These are phyloP conservation scores for Brassica hybrid DNA, from an alignment of 441 rosid genomes.

Conservation along the genomic window DNA sequence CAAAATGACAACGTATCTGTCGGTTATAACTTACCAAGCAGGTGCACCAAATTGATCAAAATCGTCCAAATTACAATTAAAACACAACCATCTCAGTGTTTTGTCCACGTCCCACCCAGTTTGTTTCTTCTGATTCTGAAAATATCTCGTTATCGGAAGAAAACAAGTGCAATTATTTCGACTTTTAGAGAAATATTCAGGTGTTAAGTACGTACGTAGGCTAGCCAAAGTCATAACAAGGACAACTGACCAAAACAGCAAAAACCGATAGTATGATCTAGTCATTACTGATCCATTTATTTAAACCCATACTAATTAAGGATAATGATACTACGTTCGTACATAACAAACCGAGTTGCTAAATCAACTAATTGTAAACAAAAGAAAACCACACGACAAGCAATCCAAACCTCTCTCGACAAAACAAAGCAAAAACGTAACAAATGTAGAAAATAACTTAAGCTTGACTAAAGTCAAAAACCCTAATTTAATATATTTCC, in stretches of 20 bases:
- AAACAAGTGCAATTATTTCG: slow-evolving; percentile 30
- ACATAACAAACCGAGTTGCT: slow-evolving; percentile 20
- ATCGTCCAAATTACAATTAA: slow-evolving; percentile 35
- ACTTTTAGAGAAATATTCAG: slow-evolving; percentile 5
- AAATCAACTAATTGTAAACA: neutral
- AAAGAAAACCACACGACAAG: slow-evolving; percentile 10
- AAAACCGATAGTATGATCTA: slow-evolving; percentile 10
- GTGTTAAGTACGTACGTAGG: neutral
- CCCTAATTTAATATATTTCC: slow-evolving; percentile 31
- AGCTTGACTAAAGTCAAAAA: slow-evolving; percentile 27
- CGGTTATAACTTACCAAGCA: slow-evolving; percentile 13
- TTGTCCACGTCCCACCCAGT: slow-evolving; percentile 27
- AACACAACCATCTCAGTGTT: slow-evolving; percentile 18
- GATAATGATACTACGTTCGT: slow-evolving; percentile 16
- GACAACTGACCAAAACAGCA: slow-evolving; percentile 13
- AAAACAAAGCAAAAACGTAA: neutral
- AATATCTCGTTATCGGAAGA: slow-evolving; percentile 25
- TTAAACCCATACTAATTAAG: neutral
- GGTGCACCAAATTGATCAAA: slow-evolving; percentile 33
- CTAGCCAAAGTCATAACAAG: slow-evolving; percentile 12
- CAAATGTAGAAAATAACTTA: neutral
- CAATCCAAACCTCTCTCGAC: slow-evolving; percentile 26
- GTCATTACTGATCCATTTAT: slow-evolving; percentile 18
- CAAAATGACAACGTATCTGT: slow-evolving; percentile 26
- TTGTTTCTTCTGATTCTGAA: slow-evolving; percentile 9